Evolutionary conservation across 2,329 filamentous ascomycete genomes (phyloP).

Genomic region (Penicillium sp.): DNA sequence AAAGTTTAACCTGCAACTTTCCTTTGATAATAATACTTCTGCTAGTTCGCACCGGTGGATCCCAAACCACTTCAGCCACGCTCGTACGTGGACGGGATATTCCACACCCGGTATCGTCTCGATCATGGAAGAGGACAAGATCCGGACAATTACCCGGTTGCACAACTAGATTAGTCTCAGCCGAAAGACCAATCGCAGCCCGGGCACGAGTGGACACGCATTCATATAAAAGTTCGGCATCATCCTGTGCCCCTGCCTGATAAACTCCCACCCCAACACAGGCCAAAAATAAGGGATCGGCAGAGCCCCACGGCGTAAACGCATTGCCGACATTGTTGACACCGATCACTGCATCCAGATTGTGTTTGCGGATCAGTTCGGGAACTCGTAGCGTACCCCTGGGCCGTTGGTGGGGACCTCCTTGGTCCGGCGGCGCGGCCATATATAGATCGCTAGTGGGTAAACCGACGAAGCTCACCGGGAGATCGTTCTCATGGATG

Average conservation of each 20-base stretch:
- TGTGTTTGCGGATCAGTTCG: slow-evolving; percentile 59
- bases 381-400: slow-evolving; percentile 65
- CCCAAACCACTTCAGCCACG: slow-evolving; percentile 41
- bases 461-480: slow-evolving; percentile 67
- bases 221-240: slow-evolving; percentile 60
- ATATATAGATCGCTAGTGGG: slow-evolving; percentile 73
- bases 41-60: slow-evolving; percentile 31
- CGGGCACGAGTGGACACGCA: slow-evolving; percentile 50
- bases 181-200: slow-evolving; percentile 34
- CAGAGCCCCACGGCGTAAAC: slow-evolving; percentile 69
- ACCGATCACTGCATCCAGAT: slow-evolving; percentile 61
- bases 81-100: slow-evolving; percentile 27
- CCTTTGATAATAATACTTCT: slow-evolving; percentile 29
- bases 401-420: slow-evolving; percentile 30
- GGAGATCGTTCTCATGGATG: slow-evolving; percentile 52
- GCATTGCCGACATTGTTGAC: slow-evolving; percentile 75
- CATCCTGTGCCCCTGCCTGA: slow-evolving; percentile 62
- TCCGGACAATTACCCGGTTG: slow-evolving; percentile 15
- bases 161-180: slow-evolving; percentile 6
- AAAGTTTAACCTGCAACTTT: slow-evolving; percentile 8
- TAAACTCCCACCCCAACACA: slow-evolving; percentile 66
- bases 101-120: slow-evolving; percentile 34
- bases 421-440: slow-evolving; percentile 54
- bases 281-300: slow-evolving; percentile 65
- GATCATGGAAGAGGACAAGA: slow-evolving; percentile 26